phyloP scores from a whole-genome alignment of 192 early-diverging fungal genomes.

The Mortierella claussenii region DNA sequence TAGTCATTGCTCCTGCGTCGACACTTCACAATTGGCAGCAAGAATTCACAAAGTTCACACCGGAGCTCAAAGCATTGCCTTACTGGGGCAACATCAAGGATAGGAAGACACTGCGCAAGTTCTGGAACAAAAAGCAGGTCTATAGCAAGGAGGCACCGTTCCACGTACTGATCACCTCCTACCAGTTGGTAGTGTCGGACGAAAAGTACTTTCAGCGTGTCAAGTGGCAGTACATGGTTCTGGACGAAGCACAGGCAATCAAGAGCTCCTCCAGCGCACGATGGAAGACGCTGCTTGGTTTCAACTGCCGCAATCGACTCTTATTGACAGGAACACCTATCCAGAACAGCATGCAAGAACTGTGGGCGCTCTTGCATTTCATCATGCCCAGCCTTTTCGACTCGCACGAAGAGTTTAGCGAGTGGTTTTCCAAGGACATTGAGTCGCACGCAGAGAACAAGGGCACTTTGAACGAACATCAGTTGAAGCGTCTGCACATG shows the following conservation, averaged over 20 bases:
- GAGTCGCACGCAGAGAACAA: slow-evolving; percentile 91
- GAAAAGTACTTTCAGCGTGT: slow-evolving; percentile 82
- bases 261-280: slow-evolving; percentile 89
- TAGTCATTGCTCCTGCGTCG: slow-evolving; percentile 90
- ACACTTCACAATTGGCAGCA: slow-evolving; percentile 95
- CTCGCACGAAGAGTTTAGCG: slow-evolving; percentile 92
- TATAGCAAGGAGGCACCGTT: slow-evolving; percentile 82
- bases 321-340: slow-evolving; percentile 93
- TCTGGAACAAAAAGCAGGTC: slow-evolving; percentile 79
- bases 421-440: slow-evolving; percentile 95
- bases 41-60: slow-evolving; percentile 84
- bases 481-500: slow-evolving; percentile 87
- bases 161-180: slow-evolving; percentile 91
- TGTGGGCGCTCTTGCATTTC: slow-evolving; percentile 94
- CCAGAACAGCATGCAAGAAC: slow-evolving; percentile 94
- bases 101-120: slow-evolving; percentile 84
- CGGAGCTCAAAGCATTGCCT: slow-evolving; percentile 80
- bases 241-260: slow-evolving; percentile 96
- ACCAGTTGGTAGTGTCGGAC: slow-evolving; percentile 87
- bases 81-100: slow-evolving; percentile 91
- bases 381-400: slow-evolving; percentile 96
- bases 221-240: slow-evolving; percentile 96
- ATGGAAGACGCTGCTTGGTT: slow-evolving; percentile 87
- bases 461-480: slow-evolving; percentile 82
- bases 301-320: slow-evolving; percentile 87